Conservation (phyloP, 768 basidiomycete genomes). For the Suillus occidentalis region DNA sequence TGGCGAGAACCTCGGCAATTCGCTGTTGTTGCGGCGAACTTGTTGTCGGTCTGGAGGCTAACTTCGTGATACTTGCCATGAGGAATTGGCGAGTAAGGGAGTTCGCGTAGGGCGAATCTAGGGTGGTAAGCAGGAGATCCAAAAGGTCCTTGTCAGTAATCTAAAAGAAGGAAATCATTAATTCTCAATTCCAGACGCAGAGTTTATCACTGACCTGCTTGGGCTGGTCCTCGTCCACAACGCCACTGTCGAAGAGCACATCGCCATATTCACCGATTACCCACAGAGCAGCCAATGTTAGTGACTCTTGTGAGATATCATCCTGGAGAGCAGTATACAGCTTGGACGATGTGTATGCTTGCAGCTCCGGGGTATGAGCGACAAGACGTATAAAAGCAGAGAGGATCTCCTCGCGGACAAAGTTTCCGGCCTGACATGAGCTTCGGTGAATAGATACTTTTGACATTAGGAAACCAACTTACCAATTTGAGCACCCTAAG, state of each 20-base stretch:
- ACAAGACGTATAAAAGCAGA: slow-evolving; percentile 95
- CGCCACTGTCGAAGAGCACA: slow-evolving; percentile 79
- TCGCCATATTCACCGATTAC: slow-evolving; percentile 97
- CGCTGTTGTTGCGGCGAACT: slow-evolving; percentile 70
- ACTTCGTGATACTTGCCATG: slow-evolving; percentile 85
- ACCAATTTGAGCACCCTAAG: slow-evolving; percentile 90
- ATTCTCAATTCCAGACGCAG: background rate
- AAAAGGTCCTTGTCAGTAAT: slow-evolving; percentile 80
- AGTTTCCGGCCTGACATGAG: slow-evolving; percentile 83
- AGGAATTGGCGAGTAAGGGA: slow-evolving; percentile 90
- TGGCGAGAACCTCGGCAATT: slow-evolving; percentile 73
- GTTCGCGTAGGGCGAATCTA: slow-evolving; percentile 94
- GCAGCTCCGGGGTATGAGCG: slow-evolving; percentile 94
- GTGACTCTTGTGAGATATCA: slow-evolving; percentile 95
- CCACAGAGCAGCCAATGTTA: slow-evolving; percentile 94
- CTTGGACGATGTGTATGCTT: slow-evolving; percentile 92
- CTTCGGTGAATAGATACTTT: slow-evolving; percentile 8
- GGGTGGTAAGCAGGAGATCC: slow-evolving; percentile 80
- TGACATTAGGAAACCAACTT: slow-evolving; percentile 26
- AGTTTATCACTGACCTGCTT: slow-evolving; percentile 49
- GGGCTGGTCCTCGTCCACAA: slow-evolving; percentile 74
- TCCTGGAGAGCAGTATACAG: slow-evolving; percentile 82
- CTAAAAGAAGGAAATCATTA: slow-evolving; percentile 34
- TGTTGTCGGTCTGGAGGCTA: slow-evolving; percentile 77
- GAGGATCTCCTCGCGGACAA: slow-evolving; percentile 93